A percentile compares a stretch with the other conserved stretches of the same genome.
Evolutionary conservation across 2,329 filamentous ascomycete species (phyloP).

Genomic region (Tolypocladium amazonense): DNA sequence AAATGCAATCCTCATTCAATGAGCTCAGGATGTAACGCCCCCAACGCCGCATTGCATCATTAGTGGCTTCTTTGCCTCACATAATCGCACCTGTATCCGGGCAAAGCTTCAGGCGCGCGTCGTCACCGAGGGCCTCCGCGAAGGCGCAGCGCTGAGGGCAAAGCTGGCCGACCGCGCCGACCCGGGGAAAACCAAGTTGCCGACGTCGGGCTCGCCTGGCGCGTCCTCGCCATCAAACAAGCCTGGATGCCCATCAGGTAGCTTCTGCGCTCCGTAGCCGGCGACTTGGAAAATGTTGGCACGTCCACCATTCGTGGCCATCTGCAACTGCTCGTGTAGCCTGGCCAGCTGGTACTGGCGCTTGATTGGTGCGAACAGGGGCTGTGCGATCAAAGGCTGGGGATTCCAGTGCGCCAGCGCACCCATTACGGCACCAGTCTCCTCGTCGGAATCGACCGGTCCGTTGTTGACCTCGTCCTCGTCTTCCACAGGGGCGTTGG

Average conservation of each 20-base stretch:
- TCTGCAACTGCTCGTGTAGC: conserved; percentile 54
- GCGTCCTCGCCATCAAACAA: conserved; percentile 42
- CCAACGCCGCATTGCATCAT: background rate
- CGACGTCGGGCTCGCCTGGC: conserved; percentile 44
- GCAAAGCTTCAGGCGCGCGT: conserved; percentile 29
- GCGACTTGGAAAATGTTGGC: conserved; percentile 55
- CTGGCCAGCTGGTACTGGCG: conserved; percentile 53
- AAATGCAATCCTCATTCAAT: background rate
- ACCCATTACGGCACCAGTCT: conserved; percentile 79
- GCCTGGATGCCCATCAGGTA: conserved; percentile 38
- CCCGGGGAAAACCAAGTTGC: conserved; percentile 24
- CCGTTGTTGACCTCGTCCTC: conserved; percentile 70
- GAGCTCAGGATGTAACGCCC: background rate
- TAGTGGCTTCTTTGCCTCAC: background rate
- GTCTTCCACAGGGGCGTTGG: conserved; percentile 82
- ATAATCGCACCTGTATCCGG: background rate
- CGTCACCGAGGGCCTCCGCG: conserved; percentile 35
- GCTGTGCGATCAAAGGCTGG: conserved; percentile 63
- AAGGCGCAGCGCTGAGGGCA: conserved; percentile 27
- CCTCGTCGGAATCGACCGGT: conserved; percentile 88
- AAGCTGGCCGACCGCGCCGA: conserved; percentile 35
- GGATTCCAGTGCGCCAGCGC: conserved; percentile 68
- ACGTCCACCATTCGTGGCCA: conserved; percentile 54
- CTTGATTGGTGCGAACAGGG: conserved; percentile 48
- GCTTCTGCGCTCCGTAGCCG: conserved; percentile 44